phyloP scores from a whole-genome alignment of 371 early-diverging fungal genomes.

The Lichtheimia ramosa region DNA sequence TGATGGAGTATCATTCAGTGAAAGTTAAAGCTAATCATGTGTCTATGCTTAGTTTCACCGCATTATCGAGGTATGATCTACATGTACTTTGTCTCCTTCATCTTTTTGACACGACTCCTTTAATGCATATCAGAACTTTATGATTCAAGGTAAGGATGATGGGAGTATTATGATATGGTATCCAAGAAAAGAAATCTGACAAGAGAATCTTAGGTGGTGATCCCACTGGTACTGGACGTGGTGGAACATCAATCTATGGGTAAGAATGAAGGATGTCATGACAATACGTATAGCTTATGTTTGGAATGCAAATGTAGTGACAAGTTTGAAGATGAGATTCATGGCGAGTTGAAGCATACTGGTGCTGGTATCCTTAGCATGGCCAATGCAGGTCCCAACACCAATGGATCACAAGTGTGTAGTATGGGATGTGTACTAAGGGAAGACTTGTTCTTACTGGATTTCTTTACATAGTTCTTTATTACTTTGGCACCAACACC shows the following conservation, averaged over 20 bases:
- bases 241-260: constrained; percentile 74
- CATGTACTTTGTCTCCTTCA: not conserved
- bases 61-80: constrained; percentile 61
- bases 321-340: constrained; percentile 79
- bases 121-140: constrained; percentile 56
- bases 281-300: not conserved
- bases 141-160: constrained; percentile 71
- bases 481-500: constrained; percentile 68
- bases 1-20: not conserved
- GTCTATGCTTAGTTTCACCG: constrained; percentile 65
- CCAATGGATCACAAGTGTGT: constrained; percentile 79
- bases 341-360: constrained; percentile 72
- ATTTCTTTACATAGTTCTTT: constrained; percentile 49
- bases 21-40: no score
- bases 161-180: not conserved
- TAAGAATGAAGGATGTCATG: constrained; percentile 19
- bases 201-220: constrained; percentile 38
- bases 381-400: constrained; percentile 87
- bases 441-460: not conserved
- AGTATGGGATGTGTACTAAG: not conserved
- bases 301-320: constrained; percentile 28
- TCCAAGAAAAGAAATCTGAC: not conserved
- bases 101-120: not conserved
- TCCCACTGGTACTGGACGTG: constrained; percentile 63
- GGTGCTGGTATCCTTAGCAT: constrained; percentile 79